These are phyloP conservation scores for Castanopsis chinensis DNA, from an alignment of 306 rosid genomes.

Conservation along the genomic window DNA sequence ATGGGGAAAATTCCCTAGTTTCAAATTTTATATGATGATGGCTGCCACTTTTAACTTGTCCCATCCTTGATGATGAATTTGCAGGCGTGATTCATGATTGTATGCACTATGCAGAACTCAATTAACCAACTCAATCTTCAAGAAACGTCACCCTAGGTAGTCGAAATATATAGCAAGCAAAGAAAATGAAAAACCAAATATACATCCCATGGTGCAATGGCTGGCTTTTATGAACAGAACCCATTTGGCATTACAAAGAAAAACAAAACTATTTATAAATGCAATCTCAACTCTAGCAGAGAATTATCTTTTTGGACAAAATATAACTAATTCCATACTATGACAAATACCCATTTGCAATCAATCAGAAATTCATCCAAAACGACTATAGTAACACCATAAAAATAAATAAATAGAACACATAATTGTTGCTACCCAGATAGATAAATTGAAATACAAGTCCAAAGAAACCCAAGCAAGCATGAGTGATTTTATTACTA, in stretches of 20 bases:
- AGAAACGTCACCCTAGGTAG: neutral
- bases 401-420: neutral
- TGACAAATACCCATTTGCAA: constrained; percentile 19
- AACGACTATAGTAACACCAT: neutral
- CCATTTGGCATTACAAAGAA: neutral
- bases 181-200: neutral
- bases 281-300: neutral
- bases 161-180: neutral
- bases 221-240: neutral
- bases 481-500: neutral
- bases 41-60: neutral
- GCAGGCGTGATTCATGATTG: neutral
- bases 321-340: constrained; percentile 7
- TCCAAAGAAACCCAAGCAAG: neutral
- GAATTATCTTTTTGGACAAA: neutral
- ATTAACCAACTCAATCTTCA: constrained; percentile 4
- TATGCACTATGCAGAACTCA: neutral
- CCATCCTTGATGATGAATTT: neutral
- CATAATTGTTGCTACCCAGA: constrained; percentile 3
- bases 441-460: neutral
- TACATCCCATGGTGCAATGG: neutral
- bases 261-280: neutral
- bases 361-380: constrained; percentile 17
- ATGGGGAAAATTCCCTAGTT: neutral
- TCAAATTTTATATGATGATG: neutral